A percentile compares a stretch with the other conserved stretches of the same genome.
Conservation (phyloP, 1,139 yeast species). For the Meyerozyma guilliermondii region DNA sequence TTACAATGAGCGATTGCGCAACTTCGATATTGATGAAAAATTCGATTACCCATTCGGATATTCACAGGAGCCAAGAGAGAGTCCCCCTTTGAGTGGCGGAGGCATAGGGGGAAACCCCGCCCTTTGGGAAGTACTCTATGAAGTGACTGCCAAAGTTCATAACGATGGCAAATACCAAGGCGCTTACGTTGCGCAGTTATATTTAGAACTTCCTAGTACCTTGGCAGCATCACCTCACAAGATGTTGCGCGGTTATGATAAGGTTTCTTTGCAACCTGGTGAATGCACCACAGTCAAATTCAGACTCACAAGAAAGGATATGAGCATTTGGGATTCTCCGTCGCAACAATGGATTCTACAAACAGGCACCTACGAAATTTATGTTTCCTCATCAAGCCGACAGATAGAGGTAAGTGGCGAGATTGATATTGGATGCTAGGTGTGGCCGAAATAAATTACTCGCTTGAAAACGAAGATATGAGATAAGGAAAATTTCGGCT, state of each 20-base stretch:
- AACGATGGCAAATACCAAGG: slow-evolving; percentile 51
- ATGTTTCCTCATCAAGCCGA: slow-evolving; percentile 50
- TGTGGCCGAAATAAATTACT: too few species aligned
- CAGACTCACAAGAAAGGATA: slow-evolving; percentile 48
- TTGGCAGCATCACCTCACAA: slow-evolving; percentile 41
- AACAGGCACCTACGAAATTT: slow-evolving; percentile 52
- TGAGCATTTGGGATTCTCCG: slow-evolving; percentile 55
- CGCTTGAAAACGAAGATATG: not conserved
- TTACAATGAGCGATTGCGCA: slow-evolving; percentile 39
- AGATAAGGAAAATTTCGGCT: not conserved
- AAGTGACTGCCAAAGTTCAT: slow-evolving; percentile 42
- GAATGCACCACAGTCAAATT: slow-evolving; percentile 35
- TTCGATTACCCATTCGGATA: slow-evolving; percentile 54
- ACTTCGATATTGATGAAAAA: slow-evolving; percentile 31
- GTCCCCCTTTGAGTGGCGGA: slow-evolving; percentile 51
- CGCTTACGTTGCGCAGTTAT: slow-evolving; percentile 52
- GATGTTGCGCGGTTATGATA: slow-evolving; percentile 57
- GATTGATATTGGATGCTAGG: slow-evolving; percentile 33
- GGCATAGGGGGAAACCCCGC: slow-evolving; percentile 50
- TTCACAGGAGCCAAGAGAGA: slow-evolving; percentile 30
- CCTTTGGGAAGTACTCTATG: slow-evolving; percentile 42
- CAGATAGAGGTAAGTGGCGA: slow-evolving; percentile 46
- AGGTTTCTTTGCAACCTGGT: slow-evolving; percentile 46
- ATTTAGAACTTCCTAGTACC: slow-evolving; percentile 50
- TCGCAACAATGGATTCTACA: slow-evolving; percentile 60